These are phyloP conservation scores for Phytophthora rubi DNA, from an alignment of 352 stramenopile species.

Conservation along the genomic window DNA sequence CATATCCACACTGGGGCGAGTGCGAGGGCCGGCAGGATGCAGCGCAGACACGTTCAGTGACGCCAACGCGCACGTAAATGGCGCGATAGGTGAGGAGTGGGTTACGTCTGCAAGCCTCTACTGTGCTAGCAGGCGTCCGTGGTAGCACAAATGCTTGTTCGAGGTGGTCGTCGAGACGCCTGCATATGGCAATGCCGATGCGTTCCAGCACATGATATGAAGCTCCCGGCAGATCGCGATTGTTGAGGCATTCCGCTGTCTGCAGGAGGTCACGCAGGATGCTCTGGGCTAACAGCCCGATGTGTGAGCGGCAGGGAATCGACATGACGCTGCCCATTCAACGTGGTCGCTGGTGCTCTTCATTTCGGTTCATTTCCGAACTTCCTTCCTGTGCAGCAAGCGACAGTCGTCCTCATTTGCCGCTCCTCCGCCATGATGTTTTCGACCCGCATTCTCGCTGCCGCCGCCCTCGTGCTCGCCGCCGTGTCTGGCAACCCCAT, in stretches of 20 bases:
- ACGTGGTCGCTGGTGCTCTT: not conserved
- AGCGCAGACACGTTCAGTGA: not conserved
- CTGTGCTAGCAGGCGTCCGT: not conserved
- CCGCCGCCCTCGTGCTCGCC: constrained; percentile 3
- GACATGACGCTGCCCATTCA: not conserved
- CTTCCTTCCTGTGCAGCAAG: constrained; percentile 21
- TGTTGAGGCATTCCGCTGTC: constrained; percentile 27
- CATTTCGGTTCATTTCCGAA: constrained; percentile 17
- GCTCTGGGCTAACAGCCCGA: constrained; percentile 3
- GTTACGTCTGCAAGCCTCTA: not conserved
- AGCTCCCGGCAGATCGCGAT: constrained; percentile 17
- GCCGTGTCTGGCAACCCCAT: constrained; percentile 19
- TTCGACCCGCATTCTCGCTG: constrained; percentile 7
- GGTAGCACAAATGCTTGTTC: not conserved
- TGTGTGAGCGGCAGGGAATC: constrained; percentile 14
- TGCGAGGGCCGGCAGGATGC: not conserved
- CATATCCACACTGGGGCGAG: not conserved
- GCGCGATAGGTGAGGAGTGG: constrained; percentile 16
- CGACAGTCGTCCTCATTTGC: not conserved
- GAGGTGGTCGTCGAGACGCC: not conserved
- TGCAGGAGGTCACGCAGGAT: constrained; percentile 7
- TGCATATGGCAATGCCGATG: constrained; percentile 25
- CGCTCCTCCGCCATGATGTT: constrained; percentile 30
- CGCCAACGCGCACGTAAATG: not conserved
- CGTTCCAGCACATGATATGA: constrained; percentile 6